phyloP scores from a whole-genome alignment of 257 asterid species.

The Nicotiana paniculata region DNA sequence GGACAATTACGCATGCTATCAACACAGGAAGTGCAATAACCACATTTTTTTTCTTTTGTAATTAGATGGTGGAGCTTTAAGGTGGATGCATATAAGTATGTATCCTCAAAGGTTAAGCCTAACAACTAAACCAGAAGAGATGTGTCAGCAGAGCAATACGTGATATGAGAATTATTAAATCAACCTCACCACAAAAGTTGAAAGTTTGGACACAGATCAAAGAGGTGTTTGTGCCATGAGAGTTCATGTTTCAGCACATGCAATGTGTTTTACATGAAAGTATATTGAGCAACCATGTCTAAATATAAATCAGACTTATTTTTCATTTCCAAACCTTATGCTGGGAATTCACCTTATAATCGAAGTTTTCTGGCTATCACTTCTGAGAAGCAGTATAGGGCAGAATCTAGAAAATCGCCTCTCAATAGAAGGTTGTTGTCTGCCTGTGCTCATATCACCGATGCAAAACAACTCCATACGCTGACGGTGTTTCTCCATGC shows the following conservation, averaged over 20 bases:
- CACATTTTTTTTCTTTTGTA: background rate
- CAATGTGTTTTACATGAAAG: background rate
- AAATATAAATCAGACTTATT: background rate
- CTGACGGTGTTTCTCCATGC: conserved; percentile 50
- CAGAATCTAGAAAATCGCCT: conserved; percentile 38
- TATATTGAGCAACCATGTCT: background rate
- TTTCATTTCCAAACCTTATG: background rate
- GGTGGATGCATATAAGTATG: background rate
- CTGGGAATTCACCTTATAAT: conserved; percentile 37
- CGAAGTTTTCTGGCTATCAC: conserved; percentile 36
- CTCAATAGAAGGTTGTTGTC: conserved; percentile 30
- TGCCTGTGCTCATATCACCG: conserved; percentile 29
- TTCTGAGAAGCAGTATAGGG: conserved; percentile 59
- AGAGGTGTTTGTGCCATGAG: background rate
- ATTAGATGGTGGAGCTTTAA: background rate
- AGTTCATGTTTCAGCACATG: background rate
- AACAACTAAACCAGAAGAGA: background rate
- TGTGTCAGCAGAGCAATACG: background rate
- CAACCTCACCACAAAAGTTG: background rate
- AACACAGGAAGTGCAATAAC: background rate
- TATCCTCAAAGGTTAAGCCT: background rate
- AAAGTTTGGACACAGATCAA: background rate
- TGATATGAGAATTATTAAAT: background rate
- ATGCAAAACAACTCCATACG: conserved; percentile 45
- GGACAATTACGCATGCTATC: background rate